Evolutionary conservation across 352 stramenopile genomes (phyloP), one percentile per base, ranked within the genome.

Genomic region (Globisporangium irregulare): DNA sequence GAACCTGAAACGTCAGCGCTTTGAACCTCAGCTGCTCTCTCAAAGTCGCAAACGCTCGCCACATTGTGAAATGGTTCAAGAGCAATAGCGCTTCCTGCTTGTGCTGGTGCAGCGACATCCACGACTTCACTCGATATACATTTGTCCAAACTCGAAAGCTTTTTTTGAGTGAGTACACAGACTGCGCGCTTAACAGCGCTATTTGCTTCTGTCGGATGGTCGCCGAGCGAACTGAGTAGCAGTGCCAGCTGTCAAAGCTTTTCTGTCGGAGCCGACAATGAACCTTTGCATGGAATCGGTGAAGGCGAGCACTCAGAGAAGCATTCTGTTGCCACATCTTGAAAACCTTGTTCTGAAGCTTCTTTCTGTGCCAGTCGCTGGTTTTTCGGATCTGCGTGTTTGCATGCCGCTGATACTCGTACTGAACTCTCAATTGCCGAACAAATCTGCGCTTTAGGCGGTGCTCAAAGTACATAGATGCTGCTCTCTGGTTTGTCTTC

Each of bases 1-100:
- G 55, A 61, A 70, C 70, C 24, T 62, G 76, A 1, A 43, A 41
- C 50, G 59, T 73, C 1, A 46, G 22, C 46, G 50, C 24, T 5
- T 53, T 32, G 5, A 10, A 36, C 18, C 25, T 22, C 20, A n/a
- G 7, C 3, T 53, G 46, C 22, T 32, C 22, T 53, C 12, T 14
- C 4, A 1, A 24, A n/a, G 43, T 25, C 7, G 24, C 41, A 34
- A 15, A 8, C 27, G 24, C 38, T 54, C 41, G 61, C 67, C 67
- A 72, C 6, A 48, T 24, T 27, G 20, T 25, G 24, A 72, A 64
- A 32, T 68, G 60, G 12, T 20, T 25, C n/a, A 56, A 4, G 6
- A 59, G 34, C 12, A 25, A 22, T 7, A 59, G 29, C 14, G 32
- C 53, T 32, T 36, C 29, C 10, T 41, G 67, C 38, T 62, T 56